Percentiles rank a stretch among this genome's conserved stretches.
These are phyloP conservation scores for Rhodotorula sp. DNA, from an alignment of 1,284 basidiomycete genomes.

Conservation along the genomic window DNA sequence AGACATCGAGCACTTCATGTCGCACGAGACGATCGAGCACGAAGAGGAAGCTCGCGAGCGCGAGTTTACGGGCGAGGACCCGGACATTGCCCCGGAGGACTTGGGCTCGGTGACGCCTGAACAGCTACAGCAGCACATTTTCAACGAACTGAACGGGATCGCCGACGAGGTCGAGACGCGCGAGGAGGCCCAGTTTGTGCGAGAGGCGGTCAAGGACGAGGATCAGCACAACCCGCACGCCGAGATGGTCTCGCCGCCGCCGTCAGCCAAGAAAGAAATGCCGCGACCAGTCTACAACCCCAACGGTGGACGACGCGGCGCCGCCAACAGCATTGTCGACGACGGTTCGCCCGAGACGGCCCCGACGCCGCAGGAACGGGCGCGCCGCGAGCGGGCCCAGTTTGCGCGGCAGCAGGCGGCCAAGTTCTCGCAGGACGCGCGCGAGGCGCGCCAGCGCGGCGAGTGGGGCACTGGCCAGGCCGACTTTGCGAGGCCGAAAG, in stretches of 20 bases:
- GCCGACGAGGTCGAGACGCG: conserved; percentile 20
- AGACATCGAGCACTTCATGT: conserved; percentile 70
- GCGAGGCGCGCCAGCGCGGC: conserved; percentile 35
- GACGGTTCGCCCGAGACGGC: background rate
- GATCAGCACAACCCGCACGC: conserved; percentile 16
- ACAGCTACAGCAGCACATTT: conserved; percentile 31
- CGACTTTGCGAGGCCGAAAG: conserved; percentile 42
- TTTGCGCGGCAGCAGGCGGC: conserved; percentile 36
- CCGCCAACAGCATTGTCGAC: conserved; percentile 1
- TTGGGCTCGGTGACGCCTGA: conserved; percentile 11
- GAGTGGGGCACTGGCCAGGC: conserved; percentile 27
- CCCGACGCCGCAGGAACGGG: conserved; percentile 21
- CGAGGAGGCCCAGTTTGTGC: conserved; percentile 40
- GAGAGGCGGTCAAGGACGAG: conserved; percentile 11
- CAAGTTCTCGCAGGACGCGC: conserved; percentile 36
- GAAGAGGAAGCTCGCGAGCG: conserved; percentile 65
- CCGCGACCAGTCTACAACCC: conserved; percentile 13
- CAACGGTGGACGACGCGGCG: background rate
- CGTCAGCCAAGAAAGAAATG: conserved; percentile 56
- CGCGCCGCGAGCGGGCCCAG: conserved; percentile 29
- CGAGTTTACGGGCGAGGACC: conserved; percentile 51
- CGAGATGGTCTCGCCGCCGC: conserved; percentile 57
- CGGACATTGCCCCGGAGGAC: conserved; percentile 15
- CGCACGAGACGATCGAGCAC: conserved; percentile 82
- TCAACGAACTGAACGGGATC: conserved; percentile 30